A percentile compares a stretch with the other conserved stretches of the same genome.
These are phyloP conservation scores for Globisporangium nodosum DNA, from an alignment of 352 stramenopile species.

Conservation along the genomic window DNA sequence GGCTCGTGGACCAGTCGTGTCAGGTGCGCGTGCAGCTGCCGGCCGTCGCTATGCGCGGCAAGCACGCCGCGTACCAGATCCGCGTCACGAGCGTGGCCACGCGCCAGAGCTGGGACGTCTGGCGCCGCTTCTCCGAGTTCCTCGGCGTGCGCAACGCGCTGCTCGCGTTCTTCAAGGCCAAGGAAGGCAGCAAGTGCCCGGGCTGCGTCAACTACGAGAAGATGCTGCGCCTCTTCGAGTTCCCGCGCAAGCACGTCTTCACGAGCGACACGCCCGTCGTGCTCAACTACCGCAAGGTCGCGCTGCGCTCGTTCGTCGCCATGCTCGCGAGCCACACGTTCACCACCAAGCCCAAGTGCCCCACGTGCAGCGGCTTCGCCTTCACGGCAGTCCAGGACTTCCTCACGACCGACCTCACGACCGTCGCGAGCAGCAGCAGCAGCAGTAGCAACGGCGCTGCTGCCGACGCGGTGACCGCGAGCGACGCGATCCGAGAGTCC, in stretches of 20 bases:
- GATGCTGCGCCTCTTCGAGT: constrained; percentile 75
- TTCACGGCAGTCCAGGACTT: constrained; percentile 81
- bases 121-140: constrained; percentile 81
- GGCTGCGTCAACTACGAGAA: constrained; percentile 83
- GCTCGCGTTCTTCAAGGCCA: constrained; percentile 50
- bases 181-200: constrained; percentile 58
- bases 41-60: constrained; percentile 27
- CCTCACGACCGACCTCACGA: constrained; percentile 38
- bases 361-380: constrained; percentile 62
- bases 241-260: constrained; percentile 81
- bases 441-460: background rate
- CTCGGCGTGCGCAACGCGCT: constrained; percentile 64
- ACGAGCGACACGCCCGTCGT: constrained; percentile 67
- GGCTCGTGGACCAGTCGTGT: constrained; percentile 62
- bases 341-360: constrained; percentile 71
- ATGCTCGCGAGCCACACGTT: constrained; percentile 81
- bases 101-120: constrained; percentile 62
- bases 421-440: background rate
- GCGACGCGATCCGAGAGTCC: constrained; percentile 47
- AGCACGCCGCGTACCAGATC: constrained; percentile 69
- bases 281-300: constrained; percentile 79
- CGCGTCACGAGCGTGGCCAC: constrained; percentile 61
- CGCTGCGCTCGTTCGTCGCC: constrained; percentile 61
- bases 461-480: constrained; percentile 12
- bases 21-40: constrained; percentile 64